Percentiles rank a stretch among this genome's conserved stretches.
These are phyloP conservation scores for Gaultheria prostrata DNA, from an alignment of 148 eudicot species.

Conservation along the genomic window DNA sequence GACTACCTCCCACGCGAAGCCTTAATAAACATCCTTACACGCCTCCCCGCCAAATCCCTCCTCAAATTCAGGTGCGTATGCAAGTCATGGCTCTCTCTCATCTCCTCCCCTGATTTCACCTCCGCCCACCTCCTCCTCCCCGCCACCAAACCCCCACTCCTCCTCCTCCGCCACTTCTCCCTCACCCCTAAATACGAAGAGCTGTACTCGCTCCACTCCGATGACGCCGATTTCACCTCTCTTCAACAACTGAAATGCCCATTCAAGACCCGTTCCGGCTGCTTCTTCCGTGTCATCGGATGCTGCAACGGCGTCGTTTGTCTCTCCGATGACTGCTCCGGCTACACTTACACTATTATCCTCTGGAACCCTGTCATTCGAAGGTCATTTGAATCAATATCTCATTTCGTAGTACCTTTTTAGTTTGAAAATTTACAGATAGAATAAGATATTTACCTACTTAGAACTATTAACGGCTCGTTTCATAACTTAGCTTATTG, in stretches of 20 bases:
- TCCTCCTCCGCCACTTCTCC: neutral
- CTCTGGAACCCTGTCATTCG: slow-evolving; percentile 6
- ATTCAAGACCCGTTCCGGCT: neutral
- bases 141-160: neutral
- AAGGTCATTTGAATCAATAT: neutral
- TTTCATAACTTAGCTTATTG: too few species aligned
- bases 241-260: neutral
- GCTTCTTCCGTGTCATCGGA: neutral
- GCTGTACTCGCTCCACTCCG: neutral
- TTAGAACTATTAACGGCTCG: neutral
- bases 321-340: neutral
- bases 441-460: neutral
- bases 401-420: neutral
- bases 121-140: neutral
- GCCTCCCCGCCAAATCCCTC: neutral
- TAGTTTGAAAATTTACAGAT: neutral
- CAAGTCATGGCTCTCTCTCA: neutral
- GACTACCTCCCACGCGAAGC: neutral
- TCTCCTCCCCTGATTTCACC: neutral
- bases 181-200: neutral
- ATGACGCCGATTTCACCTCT: neutral
- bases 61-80: neutral
- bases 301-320: neutral
- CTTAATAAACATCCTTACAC: neutral
- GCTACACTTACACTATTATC: neutral